Evolutionary conservation across 352 stramenopile species (phyloP), one percentile per base, ranked within the genome.

Genomic region (Pythium brassicae): DNA sequence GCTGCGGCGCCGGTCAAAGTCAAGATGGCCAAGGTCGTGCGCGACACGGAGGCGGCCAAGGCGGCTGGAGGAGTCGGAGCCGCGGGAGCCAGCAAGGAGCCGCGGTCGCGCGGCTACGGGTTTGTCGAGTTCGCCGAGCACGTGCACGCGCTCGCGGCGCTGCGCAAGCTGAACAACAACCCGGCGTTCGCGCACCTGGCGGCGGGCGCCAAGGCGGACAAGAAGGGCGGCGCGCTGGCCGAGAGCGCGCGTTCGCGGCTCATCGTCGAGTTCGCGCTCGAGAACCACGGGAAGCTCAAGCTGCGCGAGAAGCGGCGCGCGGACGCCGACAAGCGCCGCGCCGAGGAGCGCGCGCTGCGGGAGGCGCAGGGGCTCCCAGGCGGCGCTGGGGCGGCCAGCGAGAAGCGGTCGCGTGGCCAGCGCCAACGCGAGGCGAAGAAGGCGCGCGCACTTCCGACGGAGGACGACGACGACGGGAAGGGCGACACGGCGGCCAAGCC

Each of bases 101-200:
- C 73, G 17, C 66, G 69, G 19, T 93, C 83, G 27, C 73, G 81
- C 23, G 81, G 83, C 25, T 93, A 86, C 57, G 97, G 84, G 15
- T 99, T 99, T 79, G 94, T 98, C n/a, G 95, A 99, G 73, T 99
- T 99, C 67, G 82, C 79, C 12, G 76, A 98, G 69, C 97, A 99
- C 74, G 76, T 89, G 37, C 93, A 98, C 75, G 96, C 97, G 15
- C 74, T 99, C 29, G 93, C 95, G n/a, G 96, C 92, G 52, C 74
- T 99, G 39, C 87, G 97, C 23, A 72, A 95, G 53, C 66, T 99
- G 37, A 99, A 99, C 73, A 99, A 99, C 74, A 99, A 99, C 73
- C 87, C 95, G 0, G 68, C 79, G 45, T 99, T 97, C 66, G 83
- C 74, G 39, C 64, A 69, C 29, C 69, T 78, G 32, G 83, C 86